Base-by-base conservation (phyloP, 805 yeast genomes). In the Kuraishia capsulata region DNA sequence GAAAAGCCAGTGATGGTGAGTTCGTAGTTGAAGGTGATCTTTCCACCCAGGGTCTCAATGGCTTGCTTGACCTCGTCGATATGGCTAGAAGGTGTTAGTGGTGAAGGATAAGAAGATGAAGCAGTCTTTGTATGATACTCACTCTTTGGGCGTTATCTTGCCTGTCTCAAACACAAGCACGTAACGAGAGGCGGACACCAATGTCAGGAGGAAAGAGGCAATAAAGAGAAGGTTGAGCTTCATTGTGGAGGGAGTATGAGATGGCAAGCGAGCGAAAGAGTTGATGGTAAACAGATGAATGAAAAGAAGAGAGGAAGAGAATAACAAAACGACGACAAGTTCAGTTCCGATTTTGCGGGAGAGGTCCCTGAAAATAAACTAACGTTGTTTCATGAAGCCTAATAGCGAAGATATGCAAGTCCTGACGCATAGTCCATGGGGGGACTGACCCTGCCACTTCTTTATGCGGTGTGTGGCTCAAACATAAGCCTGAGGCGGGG, bases 1-100 rank as follows among this genome's bases (percentile, higher is more conserved):
- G 73, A 58, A 50, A 71, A 71, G 1, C 78, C 78, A 39, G 69
- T 65, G 30, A 72, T 53, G 10, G 70, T 57, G 3, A 65, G 59
- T 36, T 56, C 50, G 52, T 69, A 72, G 41, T 71, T 75, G 44
- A 69, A 71, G 14, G 65, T 64, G 35, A 73, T 61, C 14, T 44
- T 47, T 3, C 73, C 78, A 5, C 75, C 76, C 5, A 66, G 41
- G 10, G 51, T 48, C 30, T 52, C 44, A 20, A 71, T 56, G 24
- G 57, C 46, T 10, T 50, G 39, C 36, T 59, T 64, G 8, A 70
- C 54, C 3, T 51, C 50, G 4, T 52, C 47, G 13, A 65, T 50
- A 16, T n/a, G 37, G 21, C 37, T 34, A 6, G 13, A 21, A 28
- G 53, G 49, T 4, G 35, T 33, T 8, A 16, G 34, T 9, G 18